phyloP scores from a whole-genome alignment of 1,284 basidiomycete genomes.

The Crocinoboletus sp. region DNA sequence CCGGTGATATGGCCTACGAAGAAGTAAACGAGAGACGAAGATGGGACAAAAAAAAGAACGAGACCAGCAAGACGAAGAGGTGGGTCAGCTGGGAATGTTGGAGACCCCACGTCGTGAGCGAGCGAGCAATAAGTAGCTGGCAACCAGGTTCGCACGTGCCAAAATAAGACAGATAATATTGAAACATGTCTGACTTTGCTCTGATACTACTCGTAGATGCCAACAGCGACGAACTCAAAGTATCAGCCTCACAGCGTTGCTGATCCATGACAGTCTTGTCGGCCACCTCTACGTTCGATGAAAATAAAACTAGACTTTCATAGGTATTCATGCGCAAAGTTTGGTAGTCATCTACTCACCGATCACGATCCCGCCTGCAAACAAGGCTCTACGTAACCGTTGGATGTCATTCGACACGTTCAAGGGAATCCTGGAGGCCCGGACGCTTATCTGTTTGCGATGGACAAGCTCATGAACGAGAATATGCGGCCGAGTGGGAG shows the following conservation, averaged over 20 bases:
- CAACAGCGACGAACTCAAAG: too few species aligned
- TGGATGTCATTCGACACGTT: conserved; percentile 87
- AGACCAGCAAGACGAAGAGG: conserved; percentile 2
- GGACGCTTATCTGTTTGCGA: conserved; percentile 58
- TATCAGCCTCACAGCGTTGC: too few species aligned
- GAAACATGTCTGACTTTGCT: too few species aligned
- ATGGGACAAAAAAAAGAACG: conserved; percentile 8
- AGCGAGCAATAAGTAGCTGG: conserved; percentile 6
- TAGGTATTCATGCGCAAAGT: too few species aligned
- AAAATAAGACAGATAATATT: not conserved
- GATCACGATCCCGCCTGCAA: not conserved
- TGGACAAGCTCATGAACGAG: conserved; percentile 54
- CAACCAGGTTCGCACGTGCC: conserved; percentile 18
- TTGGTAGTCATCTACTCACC: too few species aligned
- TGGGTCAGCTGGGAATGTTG: too few species aligned
- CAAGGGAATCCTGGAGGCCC: conserved; percentile 60
- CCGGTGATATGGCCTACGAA: conserved; percentile 12
- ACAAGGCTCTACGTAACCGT: conserved; percentile 72
- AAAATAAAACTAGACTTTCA: too few species aligned
- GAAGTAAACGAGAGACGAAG: conserved; percentile 27
- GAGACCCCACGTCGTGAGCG: too few species aligned
- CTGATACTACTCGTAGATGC: too few species aligned
- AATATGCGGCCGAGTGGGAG: conserved; percentile 54
- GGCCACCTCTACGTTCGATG: too few species aligned
- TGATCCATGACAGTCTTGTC: too few species aligned